These are phyloP conservation scores for Pyrenophora seminiperda DNA, from an alignment of 2,329 filamentous ascomycete genomes.

Conservation along the genomic window DNA sequence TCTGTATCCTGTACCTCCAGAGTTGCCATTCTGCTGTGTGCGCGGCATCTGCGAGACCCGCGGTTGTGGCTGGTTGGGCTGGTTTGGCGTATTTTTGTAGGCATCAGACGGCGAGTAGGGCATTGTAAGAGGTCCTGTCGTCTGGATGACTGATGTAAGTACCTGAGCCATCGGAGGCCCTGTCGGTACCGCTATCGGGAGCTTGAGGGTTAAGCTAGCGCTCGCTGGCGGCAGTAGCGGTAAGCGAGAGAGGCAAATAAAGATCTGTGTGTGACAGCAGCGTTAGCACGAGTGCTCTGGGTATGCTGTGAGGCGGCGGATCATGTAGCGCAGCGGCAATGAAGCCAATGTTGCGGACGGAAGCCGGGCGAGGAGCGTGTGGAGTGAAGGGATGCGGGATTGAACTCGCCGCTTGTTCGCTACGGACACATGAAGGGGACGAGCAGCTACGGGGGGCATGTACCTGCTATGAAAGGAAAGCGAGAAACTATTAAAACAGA, in stretches of 20 bases:
- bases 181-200: constrained; percentile 24
- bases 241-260: constrained; percentile 21
- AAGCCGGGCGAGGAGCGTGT: constrained; percentile 25
- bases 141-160: constrained; percentile 56
- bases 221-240: constrained; percentile 22
- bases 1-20: constrained; percentile 49
- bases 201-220: constrained; percentile 25
- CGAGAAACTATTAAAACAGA: constrained; percentile 46
- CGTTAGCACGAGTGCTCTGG: constrained; percentile 25
- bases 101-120: constrained; percentile 56
- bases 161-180: constrained; percentile 50
- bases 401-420: constrained; percentile 5
- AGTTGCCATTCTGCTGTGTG: constrained; percentile 51
- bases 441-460: constrained; percentile 27
- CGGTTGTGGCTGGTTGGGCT: constrained; percentile 46
- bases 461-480: constrained; percentile 38
- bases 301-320: constrained; percentile 7
- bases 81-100: constrained; percentile 49
- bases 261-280: constrained; percentile 20
- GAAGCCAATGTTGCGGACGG: constrained; percentile 11
- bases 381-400: constrained; percentile 23
- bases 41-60: constrained; percentile 51
- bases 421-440: constrained; percentile 9
- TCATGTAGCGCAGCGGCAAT: constrained; percentile 13
- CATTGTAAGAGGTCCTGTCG: constrained; percentile 56